Percentiles rank a stretch among this genome's conserved stretches.
phyloP scores from a whole-genome alignment of 768 basidiomycete genomes.

The Naganishia onofrii region DNA sequence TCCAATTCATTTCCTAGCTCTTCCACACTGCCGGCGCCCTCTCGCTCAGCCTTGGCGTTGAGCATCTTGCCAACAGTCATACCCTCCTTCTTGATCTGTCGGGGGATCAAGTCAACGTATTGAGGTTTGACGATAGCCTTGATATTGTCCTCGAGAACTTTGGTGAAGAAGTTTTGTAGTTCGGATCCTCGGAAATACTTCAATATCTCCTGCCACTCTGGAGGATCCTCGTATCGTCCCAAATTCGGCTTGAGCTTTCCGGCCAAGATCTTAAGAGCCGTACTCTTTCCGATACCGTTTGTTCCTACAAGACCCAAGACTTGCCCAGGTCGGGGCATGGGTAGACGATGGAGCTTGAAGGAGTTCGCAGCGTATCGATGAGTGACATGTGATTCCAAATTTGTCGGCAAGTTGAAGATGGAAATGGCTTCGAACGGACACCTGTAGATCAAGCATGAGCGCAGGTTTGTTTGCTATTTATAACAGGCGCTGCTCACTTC shows the following conservation, averaged over 20 bases:
- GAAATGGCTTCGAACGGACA: conserved; percentile 99
- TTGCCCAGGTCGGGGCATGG: conserved; percentile 94
- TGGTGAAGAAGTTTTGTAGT: conserved; percentile 99
- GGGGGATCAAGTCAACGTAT: conserved; percentile 98
- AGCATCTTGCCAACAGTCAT: conserved; percentile 89
- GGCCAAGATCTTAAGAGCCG: conserved; percentile 91
- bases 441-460: conserved; percentile 54
- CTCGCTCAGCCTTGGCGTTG: conserved; percentile 78
- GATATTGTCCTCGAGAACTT: conserved; percentile 95
- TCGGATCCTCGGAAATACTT: conserved; percentile 99
- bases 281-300: conserved; percentile 99
- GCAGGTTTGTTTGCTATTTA: not conserved
- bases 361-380: conserved; percentile 98
- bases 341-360: conserved; percentile 97
- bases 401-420: conserved; percentile 98
- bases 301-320: conserved; percentile 98
- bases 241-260: conserved; percentile 75
- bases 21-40: conserved; percentile 67
- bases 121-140: conserved; percentile 99
- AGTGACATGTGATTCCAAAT: conserved; percentile 90
- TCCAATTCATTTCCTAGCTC: conserved; percentile 81
- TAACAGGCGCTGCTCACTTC: conserved; percentile 65
- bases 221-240: conserved; percentile 94
- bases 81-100: conserved; percentile 79
- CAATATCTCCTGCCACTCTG: conserved; percentile 97